These are phyloP conservation scores for Xylariaceae sp. DNA, from an alignment of 2,329 filamentous ascomycete species.

Conservation along the genomic window DNA sequence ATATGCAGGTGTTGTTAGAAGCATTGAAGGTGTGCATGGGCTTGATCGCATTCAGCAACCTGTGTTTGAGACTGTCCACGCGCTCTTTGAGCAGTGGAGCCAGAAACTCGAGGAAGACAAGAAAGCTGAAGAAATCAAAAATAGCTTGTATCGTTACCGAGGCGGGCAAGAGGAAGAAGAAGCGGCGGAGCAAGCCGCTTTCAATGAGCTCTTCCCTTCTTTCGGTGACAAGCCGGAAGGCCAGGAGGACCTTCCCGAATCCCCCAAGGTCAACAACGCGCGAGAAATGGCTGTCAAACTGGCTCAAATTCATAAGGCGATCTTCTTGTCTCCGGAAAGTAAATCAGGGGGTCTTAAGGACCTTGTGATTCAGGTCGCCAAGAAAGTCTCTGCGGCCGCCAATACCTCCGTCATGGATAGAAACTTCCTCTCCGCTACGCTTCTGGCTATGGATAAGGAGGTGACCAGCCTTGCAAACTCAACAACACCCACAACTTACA, in stretches of 20 bases:
- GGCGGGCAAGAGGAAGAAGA: slow-evolving; percentile 74
- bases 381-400: slow-evolving; percentile 32
- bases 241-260: slow-evolving; percentile 27
- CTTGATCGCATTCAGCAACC: slow-evolving; percentile 44
- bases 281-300: slow-evolving; percentile 53
- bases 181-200: slow-evolving; percentile 66
- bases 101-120: slow-evolving; percentile 70
- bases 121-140: slow-evolving; percentile 65
- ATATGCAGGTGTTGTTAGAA: slow-evolving; percentile 40
- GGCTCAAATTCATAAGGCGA: slow-evolving; percentile 53
- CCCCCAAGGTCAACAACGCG: slow-evolving; percentile 40
- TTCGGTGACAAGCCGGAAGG: slow-evolving; percentile 55
- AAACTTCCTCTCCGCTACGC: slow-evolving; percentile 58
- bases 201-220: slow-evolving; percentile 75
- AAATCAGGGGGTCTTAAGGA: slow-evolving; percentile 40
- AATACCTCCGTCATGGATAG: slow-evolving; percentile 40
- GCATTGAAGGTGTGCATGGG: slow-evolving; percentile 44
- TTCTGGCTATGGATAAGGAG: slow-evolving; percentile 61
- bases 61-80: slow-evolving; percentile 62
- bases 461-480: slow-evolving; percentile 41
- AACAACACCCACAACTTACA: slow-evolving; percentile 52
- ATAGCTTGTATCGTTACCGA: slow-evolving; percentile 76
- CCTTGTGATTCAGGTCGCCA: slow-evolving; percentile 42
- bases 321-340: slow-evolving; percentile 43
- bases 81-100: slow-evolving; percentile 76